Evolutionary conservation across 352 stramenopile species (phyloP).

Genomic region (Thalassiosira livingstoniorum): DNA sequence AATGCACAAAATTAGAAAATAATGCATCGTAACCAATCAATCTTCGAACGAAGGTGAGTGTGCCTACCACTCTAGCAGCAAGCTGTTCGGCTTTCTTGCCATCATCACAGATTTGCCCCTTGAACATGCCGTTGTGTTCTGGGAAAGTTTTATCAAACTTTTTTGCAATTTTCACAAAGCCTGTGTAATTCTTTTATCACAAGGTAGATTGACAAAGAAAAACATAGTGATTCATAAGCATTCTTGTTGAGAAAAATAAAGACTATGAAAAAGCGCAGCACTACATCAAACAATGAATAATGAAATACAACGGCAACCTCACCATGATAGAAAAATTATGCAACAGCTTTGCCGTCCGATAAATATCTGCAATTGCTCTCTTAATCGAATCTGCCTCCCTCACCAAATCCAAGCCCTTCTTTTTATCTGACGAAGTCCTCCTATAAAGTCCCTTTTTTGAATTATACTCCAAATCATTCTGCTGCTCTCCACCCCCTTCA

Average conservation of each 20-base stretch:
- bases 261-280: too few species aligned
- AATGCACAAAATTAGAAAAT: conserved; percentile 1
- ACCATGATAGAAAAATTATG: conserved; percentile 95
- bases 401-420: conserved; percentile 67
- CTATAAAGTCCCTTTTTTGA: too few species aligned
- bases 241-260: too few species aligned
- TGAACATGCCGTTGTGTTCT: conserved; percentile 74
- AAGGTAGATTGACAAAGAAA: too few species aligned
- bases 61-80: conserved; percentile 53
- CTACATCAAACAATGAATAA: too few species aligned
- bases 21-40: neutral
- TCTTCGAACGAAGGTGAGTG: conserved; percentile 1
- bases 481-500: too few species aligned
- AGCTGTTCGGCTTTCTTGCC: conserved; percentile 73
- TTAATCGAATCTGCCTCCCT: conserved; percentile 90
- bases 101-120: conserved; percentile 78
- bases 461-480: too few species aligned
- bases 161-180: conserved; percentile 98
- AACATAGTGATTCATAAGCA: too few species aligned
- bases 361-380: conserved; percentile 92
- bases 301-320: conserved; percentile 16
- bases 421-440: too few species aligned
- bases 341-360: conserved; percentile 92
- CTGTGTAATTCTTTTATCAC: conserved; percentile 95
- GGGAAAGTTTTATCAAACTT: conserved; percentile 92